Percentiles rank a stretch among this genome's conserved stretches.
These are phyloP conservation scores for Escovopsis sp. DNA, from an alignment of 2,329 filamentous ascomycete species.

Conservation along the genomic window DNA sequence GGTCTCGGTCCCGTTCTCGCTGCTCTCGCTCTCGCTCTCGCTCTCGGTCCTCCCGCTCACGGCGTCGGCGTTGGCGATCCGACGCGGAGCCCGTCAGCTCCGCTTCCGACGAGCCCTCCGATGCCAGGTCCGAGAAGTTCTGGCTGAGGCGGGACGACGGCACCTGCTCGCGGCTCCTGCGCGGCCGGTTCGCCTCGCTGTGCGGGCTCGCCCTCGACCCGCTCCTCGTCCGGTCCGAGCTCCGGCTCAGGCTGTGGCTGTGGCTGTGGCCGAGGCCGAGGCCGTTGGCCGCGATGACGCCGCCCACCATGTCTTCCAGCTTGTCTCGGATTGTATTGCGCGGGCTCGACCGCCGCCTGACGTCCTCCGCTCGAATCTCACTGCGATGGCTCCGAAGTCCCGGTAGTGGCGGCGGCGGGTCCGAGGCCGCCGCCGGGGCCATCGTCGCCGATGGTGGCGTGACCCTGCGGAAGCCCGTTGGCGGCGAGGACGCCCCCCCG, in stretches of 20 bases:
- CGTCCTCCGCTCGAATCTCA: conserved; percentile 21
- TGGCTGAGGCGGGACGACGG: conserved; percentile 25
- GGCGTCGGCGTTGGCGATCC: conserved; percentile 13
- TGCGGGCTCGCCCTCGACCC: conserved; percentile 20
- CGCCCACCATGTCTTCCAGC: conserved; percentile 18
- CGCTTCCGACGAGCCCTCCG: conserved; percentile 20
- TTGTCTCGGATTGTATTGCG: conserved; percentile 28
- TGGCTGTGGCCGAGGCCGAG: conserved; percentile 26
- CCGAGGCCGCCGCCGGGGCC: conserved; percentile 11
- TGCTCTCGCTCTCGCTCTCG: conserved; percentile 21
- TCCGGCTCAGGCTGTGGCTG: conserved; percentile 10
- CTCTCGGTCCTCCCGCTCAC: conserved; percentile 13
- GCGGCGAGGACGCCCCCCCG: not conserved
- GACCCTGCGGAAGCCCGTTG: conserved; percentile 5
- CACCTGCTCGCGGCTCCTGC: conserved; percentile 26
- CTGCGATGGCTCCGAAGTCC: conserved; percentile 19
- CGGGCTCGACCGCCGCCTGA: conserved; percentile 21
- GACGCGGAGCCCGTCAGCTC: conserved; percentile 16
- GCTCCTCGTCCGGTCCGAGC: conserved; percentile 22
- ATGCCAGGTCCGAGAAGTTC: conserved; percentile 27
- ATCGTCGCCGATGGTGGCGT: conserved; percentile 21
- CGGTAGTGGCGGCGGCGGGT: conserved; percentile 13
- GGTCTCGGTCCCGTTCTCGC: conserved; percentile 19
- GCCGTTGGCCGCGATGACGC: conserved; percentile 19
- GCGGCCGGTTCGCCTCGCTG: conserved; percentile 16